A percentile compares a stretch with the other conserved stretches of the same genome.
phyloP scores from a whole-genome alignment of 2,329 filamentous ascomycete genomes.

The Zymoseptoria brevis region DNA sequence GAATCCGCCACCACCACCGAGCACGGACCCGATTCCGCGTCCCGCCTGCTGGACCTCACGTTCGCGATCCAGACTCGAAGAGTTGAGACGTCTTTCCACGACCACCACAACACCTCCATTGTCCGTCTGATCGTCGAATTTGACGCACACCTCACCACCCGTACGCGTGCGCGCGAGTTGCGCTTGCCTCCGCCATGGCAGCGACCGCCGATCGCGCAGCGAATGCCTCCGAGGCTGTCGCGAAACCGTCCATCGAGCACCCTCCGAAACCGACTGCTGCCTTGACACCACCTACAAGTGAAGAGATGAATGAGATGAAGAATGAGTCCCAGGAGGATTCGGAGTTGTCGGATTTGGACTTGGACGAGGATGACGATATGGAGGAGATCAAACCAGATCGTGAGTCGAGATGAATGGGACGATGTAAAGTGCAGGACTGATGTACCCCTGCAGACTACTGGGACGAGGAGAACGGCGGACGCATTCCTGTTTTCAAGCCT shows the following conservation, averaged over 20 bases:
- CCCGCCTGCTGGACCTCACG: no score
- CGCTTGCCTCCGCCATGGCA: neutral
- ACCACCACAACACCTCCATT: conserved; percentile 1
- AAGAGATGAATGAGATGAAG: conserved; percentile 38
- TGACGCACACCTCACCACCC: conserved; percentile 9
- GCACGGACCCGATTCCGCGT: neutral
- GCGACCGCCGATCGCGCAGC: neutral
- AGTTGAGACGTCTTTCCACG: neutral
- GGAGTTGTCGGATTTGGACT: conserved; percentile 42
- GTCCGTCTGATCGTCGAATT: neutral
- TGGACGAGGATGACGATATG: conserved; percentile 37
- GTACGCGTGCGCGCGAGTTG: neutral
- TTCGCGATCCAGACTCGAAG: neutral
- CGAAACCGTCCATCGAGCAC: conserved; percentile 22
- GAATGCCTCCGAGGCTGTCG: conserved; percentile 9
- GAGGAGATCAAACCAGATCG: conserved; percentile 62
- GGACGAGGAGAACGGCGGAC: conserved; percentile 50
- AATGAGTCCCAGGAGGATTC: conserved; percentile 38
- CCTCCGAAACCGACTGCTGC: conserved; percentile 25
- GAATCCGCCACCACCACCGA: neutral
- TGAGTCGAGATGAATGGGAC: neutral
- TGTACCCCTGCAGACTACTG: conserved; percentile 58
- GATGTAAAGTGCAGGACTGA: conserved; percentile 57
- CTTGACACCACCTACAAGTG: conserved; percentile 45
- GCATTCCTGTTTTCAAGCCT: conserved; percentile 88